These are phyloP conservation scores for Nicotiana sylvestris DNA, from an alignment of 257 asterid species.

Conservation along the genomic window DNA sequence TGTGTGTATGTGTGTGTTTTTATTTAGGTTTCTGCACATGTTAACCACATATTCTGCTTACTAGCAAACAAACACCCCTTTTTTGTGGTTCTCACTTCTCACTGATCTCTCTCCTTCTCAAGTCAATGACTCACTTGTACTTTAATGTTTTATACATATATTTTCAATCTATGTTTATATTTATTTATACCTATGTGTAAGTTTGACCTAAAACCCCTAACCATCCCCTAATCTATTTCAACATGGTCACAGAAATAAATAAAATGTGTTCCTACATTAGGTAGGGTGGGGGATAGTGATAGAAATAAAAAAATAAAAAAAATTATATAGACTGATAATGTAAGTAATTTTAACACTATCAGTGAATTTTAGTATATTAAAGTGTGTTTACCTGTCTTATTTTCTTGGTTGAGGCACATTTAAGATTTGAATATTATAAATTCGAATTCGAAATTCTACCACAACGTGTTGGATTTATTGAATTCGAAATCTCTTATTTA, in stretches of 20 bases:
- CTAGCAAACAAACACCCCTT: constrained; percentile 47
- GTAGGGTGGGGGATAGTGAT: neutral
- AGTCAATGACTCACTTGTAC: constrained; percentile 49
- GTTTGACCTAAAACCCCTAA: neutral
- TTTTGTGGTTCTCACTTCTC: constrained; percentile 28
- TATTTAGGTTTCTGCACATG: constrained; percentile 44
- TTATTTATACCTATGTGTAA: neutral
- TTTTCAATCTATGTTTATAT: neutral
- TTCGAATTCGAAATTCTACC: too few species aligned
- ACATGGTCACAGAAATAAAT: neutral
- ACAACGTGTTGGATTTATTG: too few species aligned
- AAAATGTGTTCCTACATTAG: neutral
- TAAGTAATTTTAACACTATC: neutral
- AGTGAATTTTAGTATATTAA: neutral
- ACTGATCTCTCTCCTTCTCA: constrained; percentile 24
- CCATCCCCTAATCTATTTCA: neutral
- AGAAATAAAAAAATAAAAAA: neutral
- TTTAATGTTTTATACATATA: constrained; percentile 21
- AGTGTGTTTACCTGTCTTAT: too few species aligned
- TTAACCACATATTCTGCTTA: constrained; percentile 10
- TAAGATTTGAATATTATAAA: too few species aligned
- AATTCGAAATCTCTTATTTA: too few species aligned
- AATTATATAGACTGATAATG: neutral
- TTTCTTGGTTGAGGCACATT: too few species aligned
- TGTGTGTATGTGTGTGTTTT: constrained; percentile 21